Percentiles rank a stretch among this genome's conserved stretches.
Evolutionary conservation across 2,329 filamentous ascomycete genomes (phyloP).

Genomic region (Pseudogymnoascus sp.): DNA sequence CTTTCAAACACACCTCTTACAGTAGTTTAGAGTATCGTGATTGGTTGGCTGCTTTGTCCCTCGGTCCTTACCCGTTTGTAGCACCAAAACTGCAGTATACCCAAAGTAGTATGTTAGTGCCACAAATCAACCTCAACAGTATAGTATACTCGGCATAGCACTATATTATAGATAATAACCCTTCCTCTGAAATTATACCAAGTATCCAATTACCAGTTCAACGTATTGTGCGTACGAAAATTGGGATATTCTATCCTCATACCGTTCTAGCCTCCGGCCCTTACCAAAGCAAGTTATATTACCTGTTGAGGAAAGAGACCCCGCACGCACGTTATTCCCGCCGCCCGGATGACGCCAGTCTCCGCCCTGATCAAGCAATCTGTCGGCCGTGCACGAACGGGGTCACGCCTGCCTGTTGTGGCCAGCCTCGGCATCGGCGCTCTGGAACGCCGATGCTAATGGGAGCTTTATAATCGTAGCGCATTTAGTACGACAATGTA

Average conservation of each 20-base stretch:
- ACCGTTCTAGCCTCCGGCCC: background rate
- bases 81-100: background rate
- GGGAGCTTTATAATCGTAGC: background rate
- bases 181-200: background rate
- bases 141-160: no score
- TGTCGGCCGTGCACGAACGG: background rate
- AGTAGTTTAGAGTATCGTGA: background rate
- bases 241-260: background rate
- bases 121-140: background rate
- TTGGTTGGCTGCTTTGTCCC: background rate
- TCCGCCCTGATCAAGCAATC: conserved; percentile 2
- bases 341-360: conserved; percentile 3
- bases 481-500: background rate
- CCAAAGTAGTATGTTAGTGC: background rate
- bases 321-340: background rate
- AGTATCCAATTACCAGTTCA: background rate
- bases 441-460: background rate
- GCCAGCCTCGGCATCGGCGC: background rate
- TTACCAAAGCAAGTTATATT: background rate
- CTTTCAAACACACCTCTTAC: background rate
- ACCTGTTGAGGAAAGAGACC: conserved; percentile 4
- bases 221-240: background rate
- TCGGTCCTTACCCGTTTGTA: background rate
- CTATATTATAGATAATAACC: background rate
- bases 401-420: background rate